These are phyloP conservation scores for Geoglossum cookeanum DNA, from an alignment of 2,329 filamentous ascomycete genomes.

Conservation along the genomic window DNA sequence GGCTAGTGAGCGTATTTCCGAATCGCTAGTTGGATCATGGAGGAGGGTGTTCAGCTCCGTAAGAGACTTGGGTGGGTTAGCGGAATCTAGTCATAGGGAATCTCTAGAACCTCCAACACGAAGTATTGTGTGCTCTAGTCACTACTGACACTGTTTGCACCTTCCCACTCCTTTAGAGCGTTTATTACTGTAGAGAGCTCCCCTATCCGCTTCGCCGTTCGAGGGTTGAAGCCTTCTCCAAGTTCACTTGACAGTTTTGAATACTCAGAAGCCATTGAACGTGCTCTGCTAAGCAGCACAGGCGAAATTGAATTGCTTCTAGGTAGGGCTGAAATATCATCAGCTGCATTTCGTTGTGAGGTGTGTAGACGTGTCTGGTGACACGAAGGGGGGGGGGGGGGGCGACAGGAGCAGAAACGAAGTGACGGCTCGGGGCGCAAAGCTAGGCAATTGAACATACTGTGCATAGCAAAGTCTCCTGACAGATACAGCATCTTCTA, in stretches of 20 bases:
- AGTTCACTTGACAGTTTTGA: slow-evolving; percentile 32
- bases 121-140: not conserved
- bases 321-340: slow-evolving; percentile 9
- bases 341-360: not conserved
- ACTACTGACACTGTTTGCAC: slow-evolving; percentile 31
- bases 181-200: slow-evolving; percentile 38
- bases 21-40: slow-evolving; percentile 41
- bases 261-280: slow-evolving; percentile 38
- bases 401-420: too few relatives aligned
- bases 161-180: slow-evolving; percentile 40
- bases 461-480: too few relatives aligned
- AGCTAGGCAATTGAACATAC: too few relatives aligned
- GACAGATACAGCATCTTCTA: too few relatives aligned
- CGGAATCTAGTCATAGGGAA: not conserved
- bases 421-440: too few relatives aligned
- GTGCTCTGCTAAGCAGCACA: slow-evolving; percentile 40
- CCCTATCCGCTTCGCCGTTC: slow-evolving; percentile 38
- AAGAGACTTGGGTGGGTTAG: slow-evolving; percentile 25
- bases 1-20: slow-evolving; percentile 39
- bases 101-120: not conserved
- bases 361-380: slow-evolving; percentile 6
- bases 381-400: not conserved
- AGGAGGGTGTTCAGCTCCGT: slow-evolving; percentile 59
- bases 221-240: slow-evolving; percentile 34
- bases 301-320: slow-evolving; percentile 23